These are phyloP conservation scores for Suillus variegatus DNA, from an alignment of 768 basidiomycete species.

Conservation along the genomic window DNA sequence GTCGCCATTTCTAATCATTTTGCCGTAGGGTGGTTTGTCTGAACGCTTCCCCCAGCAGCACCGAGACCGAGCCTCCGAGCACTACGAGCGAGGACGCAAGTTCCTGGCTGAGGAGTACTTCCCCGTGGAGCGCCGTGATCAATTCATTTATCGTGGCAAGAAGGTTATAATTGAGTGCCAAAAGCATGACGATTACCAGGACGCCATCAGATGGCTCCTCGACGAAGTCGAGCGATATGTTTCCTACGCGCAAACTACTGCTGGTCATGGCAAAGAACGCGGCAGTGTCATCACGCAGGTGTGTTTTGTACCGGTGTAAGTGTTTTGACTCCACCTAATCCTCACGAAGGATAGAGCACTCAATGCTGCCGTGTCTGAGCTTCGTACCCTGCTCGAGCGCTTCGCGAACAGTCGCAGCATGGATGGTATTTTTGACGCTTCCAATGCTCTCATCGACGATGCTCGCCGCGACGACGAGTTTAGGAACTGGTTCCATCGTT, in stretches of 20 bases:
- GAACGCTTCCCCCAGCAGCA: slow-evolving; percentile 72
- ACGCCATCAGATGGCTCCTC: slow-evolving; percentile 74
- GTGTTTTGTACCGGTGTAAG: neutral
- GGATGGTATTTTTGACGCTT: slow-evolving; percentile 66
- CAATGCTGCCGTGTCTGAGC: slow-evolving; percentile 55
- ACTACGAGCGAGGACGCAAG: slow-evolving; percentile 58
- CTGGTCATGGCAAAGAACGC: slow-evolving; percentile 34
- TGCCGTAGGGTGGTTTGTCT: slow-evolving; percentile 39
- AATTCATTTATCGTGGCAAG: slow-evolving; percentile 91
- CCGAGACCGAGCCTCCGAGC: slow-evolving; percentile 54
- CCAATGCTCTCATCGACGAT: slow-evolving; percentile 73
- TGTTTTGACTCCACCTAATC: slow-evolving; percentile 18
- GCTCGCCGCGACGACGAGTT: slow-evolving; percentile 74
- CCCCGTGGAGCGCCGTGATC: slow-evolving; percentile 87
- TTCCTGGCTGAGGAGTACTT: slow-evolving; percentile 84
- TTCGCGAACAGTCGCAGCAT: slow-evolving; percentile 80
- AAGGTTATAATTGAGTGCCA: slow-evolving; percentile 95
- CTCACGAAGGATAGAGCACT: slow-evolving; percentile 53
- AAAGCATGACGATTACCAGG: slow-evolving; percentile 88
- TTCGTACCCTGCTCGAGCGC: slow-evolving; percentile 85
- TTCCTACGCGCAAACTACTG: slow-evolving; percentile 45
- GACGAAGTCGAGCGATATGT: slow-evolving; percentile 63
- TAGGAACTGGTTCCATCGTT: slow-evolving; percentile 65
- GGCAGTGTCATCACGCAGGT: slow-evolving; percentile 16
- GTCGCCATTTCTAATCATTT: slow-evolving; percentile 6